Conservation (phyloP, 306 rosid species). For the Dryas octopetala region DNA sequence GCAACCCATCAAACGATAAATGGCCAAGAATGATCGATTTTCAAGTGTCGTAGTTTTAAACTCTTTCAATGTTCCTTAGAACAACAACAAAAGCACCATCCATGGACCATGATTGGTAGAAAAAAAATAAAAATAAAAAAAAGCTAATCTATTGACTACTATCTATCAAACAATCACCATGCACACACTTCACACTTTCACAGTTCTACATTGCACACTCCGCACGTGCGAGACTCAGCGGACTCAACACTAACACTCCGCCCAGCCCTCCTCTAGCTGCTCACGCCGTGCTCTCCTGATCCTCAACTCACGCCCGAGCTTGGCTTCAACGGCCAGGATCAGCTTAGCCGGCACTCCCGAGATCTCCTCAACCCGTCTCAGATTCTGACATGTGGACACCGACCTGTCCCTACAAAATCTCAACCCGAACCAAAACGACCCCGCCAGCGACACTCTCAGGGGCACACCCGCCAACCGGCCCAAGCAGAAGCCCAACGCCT, state of each 20-base stretch:
- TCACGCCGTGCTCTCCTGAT: slow-evolving; percentile 10
- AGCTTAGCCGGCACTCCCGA: slow-evolving; percentile 60
- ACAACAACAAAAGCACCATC: background rate
- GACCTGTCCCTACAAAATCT: slow-evolving; percentile 31
- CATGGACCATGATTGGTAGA: background rate
- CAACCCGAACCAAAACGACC: slow-evolving; percentile 70
- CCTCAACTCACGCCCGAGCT: slow-evolving; percentile 36
- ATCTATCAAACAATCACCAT: background rate
- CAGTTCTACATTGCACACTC: background rate
- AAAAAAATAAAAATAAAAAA: background rate
- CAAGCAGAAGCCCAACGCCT: slow-evolving; percentile 22
- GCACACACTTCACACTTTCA: background rate
- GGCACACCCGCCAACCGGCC: slow-evolving; percentile 34
- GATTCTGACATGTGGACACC: slow-evolving; percentile 33
- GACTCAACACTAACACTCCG: slow-evolving; percentile 31
- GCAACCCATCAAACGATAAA: background rate
- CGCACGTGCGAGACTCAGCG: background rate
- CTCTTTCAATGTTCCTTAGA: background rate
- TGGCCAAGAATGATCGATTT: background rate
- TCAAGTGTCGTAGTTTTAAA: background rate
- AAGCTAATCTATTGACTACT: background rate
- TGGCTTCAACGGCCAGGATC: slow-evolving; percentile 46
- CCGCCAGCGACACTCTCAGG: slow-evolving; percentile 47
- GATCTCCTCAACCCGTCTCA: slow-evolving; percentile 38
- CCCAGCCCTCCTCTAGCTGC: slow-evolving; percentile 55